These are phyloP conservation scores for Ascochyta rabiei DNA, from an alignment of 2,329 filamentous ascomycete species.

Conservation along the genomic window DNA sequence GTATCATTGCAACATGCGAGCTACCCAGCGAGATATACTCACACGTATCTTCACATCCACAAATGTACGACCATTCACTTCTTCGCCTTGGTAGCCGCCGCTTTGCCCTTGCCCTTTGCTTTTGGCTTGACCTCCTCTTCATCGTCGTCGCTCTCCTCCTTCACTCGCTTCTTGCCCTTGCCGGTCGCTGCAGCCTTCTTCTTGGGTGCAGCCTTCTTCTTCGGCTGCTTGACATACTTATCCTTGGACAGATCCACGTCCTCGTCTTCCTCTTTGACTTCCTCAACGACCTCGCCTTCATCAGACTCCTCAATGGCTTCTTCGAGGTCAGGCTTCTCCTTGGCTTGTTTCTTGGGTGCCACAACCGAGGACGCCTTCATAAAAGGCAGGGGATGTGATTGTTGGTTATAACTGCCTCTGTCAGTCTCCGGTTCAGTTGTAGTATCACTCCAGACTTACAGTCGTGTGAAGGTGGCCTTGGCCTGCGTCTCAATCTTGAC, in stretches of 20 bases:
- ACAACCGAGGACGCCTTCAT: slow-evolving; percentile 86
- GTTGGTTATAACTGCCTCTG: slow-evolving; percentile 75
- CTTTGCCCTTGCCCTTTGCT: slow-evolving; percentile 55
- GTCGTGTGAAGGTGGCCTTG: slow-evolving; percentile 86
- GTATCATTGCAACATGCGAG: slow-evolving; percentile 3
- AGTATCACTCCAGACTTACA: slow-evolving; percentile 62
- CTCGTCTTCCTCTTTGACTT: slow-evolving; percentile 67
- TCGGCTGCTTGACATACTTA: slow-evolving; percentile 93
- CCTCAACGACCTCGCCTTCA: slow-evolving; percentile 58
- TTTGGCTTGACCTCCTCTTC: slow-evolving; percentile 58
- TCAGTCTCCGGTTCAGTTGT: slow-evolving; percentile 12
- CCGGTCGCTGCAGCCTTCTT: slow-evolving; percentile 55
- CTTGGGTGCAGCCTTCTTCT: slow-evolving; percentile 66
- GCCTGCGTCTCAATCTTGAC: slow-evolving; percentile 83
- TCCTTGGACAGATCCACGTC: slow-evolving; percentile 89
- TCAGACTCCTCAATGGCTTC: slow-evolving; percentile 95
- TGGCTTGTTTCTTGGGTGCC: slow-evolving; percentile 71
- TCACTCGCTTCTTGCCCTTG: slow-evolving; percentile 44
- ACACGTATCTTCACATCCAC: background rate
- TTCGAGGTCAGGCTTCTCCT: slow-evolving; percentile 89
- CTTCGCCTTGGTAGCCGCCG: slow-evolving; percentile 25
- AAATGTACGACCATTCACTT: slow-evolving; percentile 18
- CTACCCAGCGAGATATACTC: background rate
- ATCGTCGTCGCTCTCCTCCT: slow-evolving; percentile 44
- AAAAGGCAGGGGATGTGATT: slow-evolving; percentile 88